A percentile compares a stretch with the other conserved stretches of the same genome.
Conservation (phyloP, 2,329 filamentous ascomycete species). For the Macroventuria anomochaeta region DNA sequence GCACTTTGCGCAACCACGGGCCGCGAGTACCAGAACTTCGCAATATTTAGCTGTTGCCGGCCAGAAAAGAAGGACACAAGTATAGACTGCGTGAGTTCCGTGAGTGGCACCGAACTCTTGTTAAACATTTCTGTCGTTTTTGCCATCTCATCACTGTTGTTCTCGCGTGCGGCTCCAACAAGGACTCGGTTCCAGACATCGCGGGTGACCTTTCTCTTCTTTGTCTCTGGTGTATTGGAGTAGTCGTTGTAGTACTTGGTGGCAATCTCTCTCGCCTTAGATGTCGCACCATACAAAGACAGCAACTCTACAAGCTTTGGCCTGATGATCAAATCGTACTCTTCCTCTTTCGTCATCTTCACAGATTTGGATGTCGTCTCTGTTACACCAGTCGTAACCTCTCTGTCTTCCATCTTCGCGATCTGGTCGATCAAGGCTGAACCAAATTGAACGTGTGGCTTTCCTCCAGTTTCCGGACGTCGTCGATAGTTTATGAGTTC, state of each 20-base stretch:
- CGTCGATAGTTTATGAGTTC: conserved; percentile 24
- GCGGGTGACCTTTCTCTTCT: background rate
- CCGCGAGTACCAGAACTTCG: conserved; percentile 71
- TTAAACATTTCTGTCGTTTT: conserved; percentile 62
- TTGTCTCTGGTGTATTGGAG: conserved; percentile 1
- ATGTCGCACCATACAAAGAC: conserved; percentile 32
- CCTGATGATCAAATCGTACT: conserved; percentile 11
- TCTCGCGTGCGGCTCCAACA: conserved; percentile 67
- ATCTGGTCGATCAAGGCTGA: conserved; percentile 41
- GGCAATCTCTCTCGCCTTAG: conserved; percentile 36
- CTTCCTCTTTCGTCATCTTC: conserved; percentile 5
- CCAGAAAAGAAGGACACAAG: conserved; percentile 69
- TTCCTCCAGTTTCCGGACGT: conserved; percentile 46
- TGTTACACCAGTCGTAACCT: background rate
- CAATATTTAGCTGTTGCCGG: conserved; percentile 63
- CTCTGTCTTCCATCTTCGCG: conserved; percentile 2
- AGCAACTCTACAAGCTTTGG: conserved; percentile 28
- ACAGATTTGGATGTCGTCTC: background rate
- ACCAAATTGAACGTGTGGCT: conserved; percentile 51
- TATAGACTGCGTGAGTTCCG: conserved; percentile 51
- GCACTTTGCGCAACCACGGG: conserved; percentile 49
- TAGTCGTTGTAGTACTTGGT: conserved; percentile 18
- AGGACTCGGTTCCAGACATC: conserved; percentile 54
- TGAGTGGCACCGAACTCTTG: conserved; percentile 47
- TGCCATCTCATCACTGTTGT: conserved; percentile 64